A percentile compares a stretch with the other conserved stretches of the same genome.
Conservation (phyloP, 768 basidiomycete genomes). For the Termitomyces sp. region DNA sequence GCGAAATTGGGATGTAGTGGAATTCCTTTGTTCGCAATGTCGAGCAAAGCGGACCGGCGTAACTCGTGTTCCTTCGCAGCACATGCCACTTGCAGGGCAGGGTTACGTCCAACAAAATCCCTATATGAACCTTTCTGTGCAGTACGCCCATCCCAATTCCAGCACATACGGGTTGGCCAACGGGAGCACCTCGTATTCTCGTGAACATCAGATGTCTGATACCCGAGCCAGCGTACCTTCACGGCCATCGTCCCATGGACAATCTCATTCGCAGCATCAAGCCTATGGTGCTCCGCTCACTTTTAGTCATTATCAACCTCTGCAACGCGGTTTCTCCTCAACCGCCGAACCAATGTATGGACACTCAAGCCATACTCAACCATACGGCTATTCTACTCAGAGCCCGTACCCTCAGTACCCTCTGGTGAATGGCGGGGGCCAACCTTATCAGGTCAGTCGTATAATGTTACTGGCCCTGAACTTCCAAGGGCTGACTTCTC, state of each 20-base stretch:
- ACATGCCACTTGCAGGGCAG: slow-evolving; percentile 12
- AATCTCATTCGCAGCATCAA: slow-evolving; percentile 16
- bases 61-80: slow-evolving; percentile 4
- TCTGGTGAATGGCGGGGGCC: slow-evolving; percentile 8
- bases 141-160: slow-evolving; percentile 7
- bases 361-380: slow-evolving; percentile 13
- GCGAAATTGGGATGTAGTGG: slow-evolving; percentile 82
- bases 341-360: slow-evolving; percentile 14
- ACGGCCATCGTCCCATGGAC: not conserved
- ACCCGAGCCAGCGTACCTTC: not conserved
- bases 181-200: slow-evolving; percentile 9
- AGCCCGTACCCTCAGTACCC: slow-evolving; percentile 10
- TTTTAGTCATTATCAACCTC: slow-evolving; percentile 44
- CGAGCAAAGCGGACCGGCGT: slow-evolving; percentile 16
- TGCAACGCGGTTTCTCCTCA: slow-evolving; percentile 31
- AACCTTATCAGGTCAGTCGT: slow-evolving; percentile 12
- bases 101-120: slow-evolving; percentile 6
- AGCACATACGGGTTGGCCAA: slow-evolving; percentile 4
- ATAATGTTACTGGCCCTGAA: not conserved
- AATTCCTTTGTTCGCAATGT: slow-evolving; percentile 72
- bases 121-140: slow-evolving; percentile 6
- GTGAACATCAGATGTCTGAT: slow-evolving; percentile 7
- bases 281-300: slow-evolving; percentile 22
- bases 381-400: slow-evolving; percentile 17
- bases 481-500: not conserved